Evolutionary conservation across 257 asterid species (phyloP).

Genomic region (Capsicum chinense): DNA sequence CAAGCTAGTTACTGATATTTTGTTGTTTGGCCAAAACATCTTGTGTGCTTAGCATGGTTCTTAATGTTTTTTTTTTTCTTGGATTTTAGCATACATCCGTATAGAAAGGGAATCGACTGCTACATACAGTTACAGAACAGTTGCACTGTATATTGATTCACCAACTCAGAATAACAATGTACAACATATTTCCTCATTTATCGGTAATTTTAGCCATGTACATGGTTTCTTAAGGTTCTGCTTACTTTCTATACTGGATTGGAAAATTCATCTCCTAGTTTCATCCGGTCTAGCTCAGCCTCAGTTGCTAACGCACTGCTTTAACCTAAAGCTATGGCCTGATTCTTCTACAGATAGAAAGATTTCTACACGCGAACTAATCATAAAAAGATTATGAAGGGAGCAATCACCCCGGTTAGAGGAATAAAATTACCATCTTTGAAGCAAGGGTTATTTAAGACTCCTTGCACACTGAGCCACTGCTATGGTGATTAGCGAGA

Average conservation of each 20-base stretch:
- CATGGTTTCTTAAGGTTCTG: not conserved
- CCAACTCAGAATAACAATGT: not conserved
- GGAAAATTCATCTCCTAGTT: slow-evolving; percentile 10
- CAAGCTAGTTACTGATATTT: not conserved
- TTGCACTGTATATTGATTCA: not conserved
- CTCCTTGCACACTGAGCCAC: not conserved
- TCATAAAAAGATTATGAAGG: not conserved
- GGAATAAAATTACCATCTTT: not conserved
- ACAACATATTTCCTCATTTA: not conserved
- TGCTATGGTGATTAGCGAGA: not conserved
- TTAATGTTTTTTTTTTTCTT: not conserved
- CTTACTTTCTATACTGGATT: not conserved
- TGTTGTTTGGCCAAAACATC: not conserved
- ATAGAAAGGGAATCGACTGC: not conserved
- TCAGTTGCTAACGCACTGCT: not conserved
- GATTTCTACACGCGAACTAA: not conserved
- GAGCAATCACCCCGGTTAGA: not conserved
- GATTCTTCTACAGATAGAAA: not conserved
- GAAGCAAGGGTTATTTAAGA: not conserved
- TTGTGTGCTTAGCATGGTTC: not conserved
- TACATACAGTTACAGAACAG: not conserved
- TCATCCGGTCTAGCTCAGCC: not conserved
- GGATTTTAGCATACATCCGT: not conserved
- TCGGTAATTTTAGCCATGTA: not conserved
- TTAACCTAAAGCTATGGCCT: not conserved